A percentile compares a stretch with the other conserved stretches of the same genome.
These are phyloP conservation scores for Boletus nobilissimus DNA, from an alignment of 1,284 basidiomycete species.

Conservation along the genomic window DNA sequence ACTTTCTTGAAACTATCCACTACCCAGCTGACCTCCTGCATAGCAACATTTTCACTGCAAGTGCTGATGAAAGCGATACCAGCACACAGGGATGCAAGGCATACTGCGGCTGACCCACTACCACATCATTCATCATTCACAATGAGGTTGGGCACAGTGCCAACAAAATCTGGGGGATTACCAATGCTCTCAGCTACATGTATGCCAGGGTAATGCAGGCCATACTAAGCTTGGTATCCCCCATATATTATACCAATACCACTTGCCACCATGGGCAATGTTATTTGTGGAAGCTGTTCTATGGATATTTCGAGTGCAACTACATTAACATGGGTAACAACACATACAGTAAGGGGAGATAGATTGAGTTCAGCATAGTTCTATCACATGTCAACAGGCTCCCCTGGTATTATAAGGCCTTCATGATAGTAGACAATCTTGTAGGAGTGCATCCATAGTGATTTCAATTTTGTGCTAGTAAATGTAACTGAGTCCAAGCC, in stretches of 20 bases:
- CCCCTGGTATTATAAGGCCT: too few species aligned
- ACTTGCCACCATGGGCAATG: constrained; percentile 5
- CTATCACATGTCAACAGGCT: too few species aligned
- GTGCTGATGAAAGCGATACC: background rate
- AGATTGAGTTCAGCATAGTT: too few species aligned
- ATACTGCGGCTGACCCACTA: background rate
- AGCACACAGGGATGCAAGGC: background rate
- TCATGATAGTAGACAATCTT: too few species aligned
- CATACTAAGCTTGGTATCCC: background rate
- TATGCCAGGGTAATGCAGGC: background rate
- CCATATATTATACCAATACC: background rate
- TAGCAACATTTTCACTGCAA: accelerated
- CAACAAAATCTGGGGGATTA: constrained; percentile 1
- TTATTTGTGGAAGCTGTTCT: background rate
- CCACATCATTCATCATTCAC: background rate
- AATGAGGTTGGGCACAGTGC: background rate
- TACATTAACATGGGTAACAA: too few species aligned
- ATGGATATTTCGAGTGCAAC: background rate
- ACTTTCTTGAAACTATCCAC: constrained; percentile 47
- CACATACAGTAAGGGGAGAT: too few species aligned
- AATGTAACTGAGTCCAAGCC: too few species aligned
- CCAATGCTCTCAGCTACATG: constrained; percentile 7
- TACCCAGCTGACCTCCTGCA: background rate
- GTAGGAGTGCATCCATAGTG: too few species aligned
- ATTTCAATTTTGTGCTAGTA: too few species aligned